phyloP scores from a whole-genome alignment of 306 rosid species.

The Pyrus bretschneideri region DNA sequence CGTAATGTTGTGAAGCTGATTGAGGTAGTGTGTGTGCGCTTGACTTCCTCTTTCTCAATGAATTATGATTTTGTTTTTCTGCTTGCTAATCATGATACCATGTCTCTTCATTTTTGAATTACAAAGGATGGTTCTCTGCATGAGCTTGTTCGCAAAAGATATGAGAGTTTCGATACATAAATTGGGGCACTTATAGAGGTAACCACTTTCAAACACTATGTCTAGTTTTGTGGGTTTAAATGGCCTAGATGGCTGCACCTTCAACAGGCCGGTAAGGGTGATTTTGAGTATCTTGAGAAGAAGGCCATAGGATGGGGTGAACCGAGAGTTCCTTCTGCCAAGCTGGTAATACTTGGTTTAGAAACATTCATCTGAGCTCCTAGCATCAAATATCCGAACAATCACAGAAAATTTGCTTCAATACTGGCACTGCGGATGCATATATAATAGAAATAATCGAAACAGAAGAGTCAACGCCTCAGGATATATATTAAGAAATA shows the following conservation, averaged over 20 bases:
- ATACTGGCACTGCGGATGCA: not conserved
- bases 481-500: not conserved
- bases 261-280: constrained; percentile 81
- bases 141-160: constrained; percentile 78
- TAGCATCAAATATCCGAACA: not conserved
- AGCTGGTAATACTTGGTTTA: constrained; percentile 54
- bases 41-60: not conserved
- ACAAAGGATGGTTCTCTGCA: constrained; percentile 69
- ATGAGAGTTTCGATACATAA: constrained; percentile 74
- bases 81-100: not conserved
- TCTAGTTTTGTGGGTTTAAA: not conserved
- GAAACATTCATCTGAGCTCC: not conserved
- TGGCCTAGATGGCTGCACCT: constrained; percentile 12
- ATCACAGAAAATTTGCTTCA: not conserved
- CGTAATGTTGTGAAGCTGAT: constrained; percentile 68
- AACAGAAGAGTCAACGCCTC: not conserved
- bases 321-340: constrained; percentile 80
- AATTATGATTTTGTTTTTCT: not conserved
- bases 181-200: constrained; percentile 79
- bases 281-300: constrained; percentile 86
- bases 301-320: constrained; percentile 85
- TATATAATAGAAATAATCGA: not conserved
- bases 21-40: constrained; percentile 37
- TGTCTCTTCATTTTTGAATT: not conserved
- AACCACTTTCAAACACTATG: not conserved